These are phyloP conservation scores for Beta macrorhiza DNA, from an alignment of 179 eudicot genomes.

Conservation along the genomic window DNA sequence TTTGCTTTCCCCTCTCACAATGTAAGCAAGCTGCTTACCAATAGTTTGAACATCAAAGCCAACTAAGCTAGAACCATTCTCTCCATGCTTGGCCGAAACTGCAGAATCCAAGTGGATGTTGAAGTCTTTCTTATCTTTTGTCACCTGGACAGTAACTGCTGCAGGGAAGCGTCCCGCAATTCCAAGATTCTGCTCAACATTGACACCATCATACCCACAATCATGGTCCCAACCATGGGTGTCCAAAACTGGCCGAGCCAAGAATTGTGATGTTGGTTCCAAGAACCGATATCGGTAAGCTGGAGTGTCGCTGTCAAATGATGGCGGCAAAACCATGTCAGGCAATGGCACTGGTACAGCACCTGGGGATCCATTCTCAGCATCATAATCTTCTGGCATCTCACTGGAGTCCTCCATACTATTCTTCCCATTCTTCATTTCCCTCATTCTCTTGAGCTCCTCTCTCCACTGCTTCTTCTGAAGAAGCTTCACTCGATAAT, in stretches of 20 bases:
- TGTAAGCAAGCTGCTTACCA: conserved; percentile 80
- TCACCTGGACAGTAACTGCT: conserved; percentile 59
- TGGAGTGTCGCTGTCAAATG: conserved; percentile 88
- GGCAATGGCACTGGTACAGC: conserved; percentile 94
- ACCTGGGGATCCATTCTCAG: conserved; percentile 59
- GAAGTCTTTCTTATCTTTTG: conserved; percentile 92
- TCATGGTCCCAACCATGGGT: conserved; percentile 99
- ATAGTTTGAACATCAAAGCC: conserved; percentile 74
- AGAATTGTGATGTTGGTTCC: conserved; percentile 89
- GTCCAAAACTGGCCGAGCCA: conserved; percentile 91
- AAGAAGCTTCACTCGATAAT: conserved; percentile 88
- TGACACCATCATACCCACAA: conserved; percentile 97
- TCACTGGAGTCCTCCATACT: conserved; percentile 37
- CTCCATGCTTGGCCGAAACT: conserved; percentile 75
- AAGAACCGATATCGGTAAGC: conserved; percentile 83
- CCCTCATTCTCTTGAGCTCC: conserved; percentile 80
- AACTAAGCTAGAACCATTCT: conserved; percentile 67
- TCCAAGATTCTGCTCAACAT: conserved; percentile 66
- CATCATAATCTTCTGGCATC: conserved; percentile 59
- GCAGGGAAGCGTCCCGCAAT: conserved; percentile 66
- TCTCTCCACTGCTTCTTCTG: conserved; percentile 94
- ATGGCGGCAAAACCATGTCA: conserved; percentile 88
- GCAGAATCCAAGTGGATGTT: conserved; percentile 77
- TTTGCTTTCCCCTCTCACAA: conserved; percentile 80
- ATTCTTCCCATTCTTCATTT: conserved; percentile 58